Evolutionary conservation across 1,139 yeast species (phyloP).

Genomic region (Arxiozyma bovina): DNA sequence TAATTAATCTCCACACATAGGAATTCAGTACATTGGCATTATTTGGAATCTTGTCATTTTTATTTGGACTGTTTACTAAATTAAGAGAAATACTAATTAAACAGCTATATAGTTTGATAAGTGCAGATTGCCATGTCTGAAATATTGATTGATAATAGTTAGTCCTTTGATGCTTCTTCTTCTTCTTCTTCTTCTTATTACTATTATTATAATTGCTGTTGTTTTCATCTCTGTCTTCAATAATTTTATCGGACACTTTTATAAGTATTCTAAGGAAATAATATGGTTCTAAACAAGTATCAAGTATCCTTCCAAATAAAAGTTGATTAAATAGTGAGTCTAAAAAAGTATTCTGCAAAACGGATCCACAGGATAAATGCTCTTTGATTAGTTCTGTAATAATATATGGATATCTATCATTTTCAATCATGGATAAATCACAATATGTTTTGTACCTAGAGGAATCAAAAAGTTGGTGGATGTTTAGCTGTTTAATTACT

Average conservation of each 20-base stretch:
- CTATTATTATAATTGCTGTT: not conserved
- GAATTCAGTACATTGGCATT: conserved; percentile 5
- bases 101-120: not conserved
- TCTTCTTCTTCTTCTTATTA: not conserved
- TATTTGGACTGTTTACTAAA: not conserved
- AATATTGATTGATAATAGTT: no score
- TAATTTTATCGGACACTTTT: conserved; percentile 10
- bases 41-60: not conserved
- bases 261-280: conserved; percentile 16
- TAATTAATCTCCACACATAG: conserved; percentile 17
- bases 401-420: conserved; percentile 14
- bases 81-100: not conserved
- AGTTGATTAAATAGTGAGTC: conserved; percentile 19
- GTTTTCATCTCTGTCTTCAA: not conserved
- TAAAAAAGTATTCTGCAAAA: conserved; percentile 14
- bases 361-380: conserved; percentile 9
- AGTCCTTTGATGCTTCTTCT: not conserved
- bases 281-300: conserved; percentile 23
- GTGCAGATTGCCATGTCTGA: not conserved
- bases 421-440: conserved; percentile 10
- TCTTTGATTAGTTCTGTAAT: conserved; percentile 12
- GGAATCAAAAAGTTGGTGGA: not conserved
- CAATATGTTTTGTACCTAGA: conserved; percentile 11
- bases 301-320: conserved; percentile 19
- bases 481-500: conserved; percentile 9